Evolutionary conservation across 2,329 filamentous ascomycete genomes (phyloP), one percentile per base, ranked within the genome.

Genomic region (Pezicula neosporulosa): DNA sequence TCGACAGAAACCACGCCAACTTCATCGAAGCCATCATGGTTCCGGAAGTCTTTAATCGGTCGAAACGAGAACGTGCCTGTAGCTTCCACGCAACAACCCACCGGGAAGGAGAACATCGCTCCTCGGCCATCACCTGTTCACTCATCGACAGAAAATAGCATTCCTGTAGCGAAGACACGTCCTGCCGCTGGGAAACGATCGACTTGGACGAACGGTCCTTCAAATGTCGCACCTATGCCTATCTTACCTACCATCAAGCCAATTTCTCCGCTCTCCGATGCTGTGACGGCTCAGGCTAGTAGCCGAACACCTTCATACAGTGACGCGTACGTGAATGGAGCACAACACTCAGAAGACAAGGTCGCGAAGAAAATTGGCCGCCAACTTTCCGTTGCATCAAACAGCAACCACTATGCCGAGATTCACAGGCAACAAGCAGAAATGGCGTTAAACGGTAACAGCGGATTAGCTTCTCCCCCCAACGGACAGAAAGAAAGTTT

Each of bases 221-320:
- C 85, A 9, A 90, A 87, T 57, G 86, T 82, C 55, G 90, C 91
- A 45, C 94, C 94, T 4, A 99, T 99, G 82, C 90, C 90, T 8
- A 99, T 99, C 56, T 76, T 99, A 45, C 94, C 94, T 12, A 96
- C 92, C 1, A 96, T 97, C 62, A 84, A 88, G 57, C 93, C 94
- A 12, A 92, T 97, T 47, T 97, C 94, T 36, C 94, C 94, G n/a
- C 71, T 97, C n/a, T 94, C 92, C 6, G 92, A 97, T 70, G 82
- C 90, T 47, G 90, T 96, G 43, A 96, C 86, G 50, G 94, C 92
- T 27, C 91, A 96, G 70, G 92, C 89, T 48, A 92, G 83, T 64
- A 85, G 82, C 51, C 80, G 83, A 47, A 74, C 77, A 41, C 74
- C 77, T 16, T 73, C 77, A 27, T 78, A 82, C 62, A 74, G 70